phyloP scores from a whole-genome alignment of 2,329 filamentous ascomycete genomes.

The Trichophyton simii region DNA sequence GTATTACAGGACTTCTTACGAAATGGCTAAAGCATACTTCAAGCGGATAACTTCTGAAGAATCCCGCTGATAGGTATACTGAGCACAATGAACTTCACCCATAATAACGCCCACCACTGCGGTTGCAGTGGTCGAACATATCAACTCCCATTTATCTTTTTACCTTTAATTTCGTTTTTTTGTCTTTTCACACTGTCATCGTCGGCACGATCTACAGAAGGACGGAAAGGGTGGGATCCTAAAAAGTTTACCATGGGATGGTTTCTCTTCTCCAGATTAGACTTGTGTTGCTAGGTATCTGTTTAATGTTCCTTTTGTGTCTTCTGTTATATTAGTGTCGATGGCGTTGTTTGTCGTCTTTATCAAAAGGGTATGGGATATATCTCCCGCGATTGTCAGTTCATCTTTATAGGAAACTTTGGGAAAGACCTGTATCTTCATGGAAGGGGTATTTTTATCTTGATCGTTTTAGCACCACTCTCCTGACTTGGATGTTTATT shows the following conservation, averaged over 20 bases:
- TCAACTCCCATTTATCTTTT: neutral
- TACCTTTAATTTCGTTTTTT: neutral
- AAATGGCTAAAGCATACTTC: conserved; percentile 58
- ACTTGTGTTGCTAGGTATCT: conserved; percentile 4
- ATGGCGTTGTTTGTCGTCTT: neutral
- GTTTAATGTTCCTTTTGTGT: neutral
- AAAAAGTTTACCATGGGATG: conserved; percentile 2
- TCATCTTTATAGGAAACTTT: neutral
- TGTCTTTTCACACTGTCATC: neutral
- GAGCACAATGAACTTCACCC: neutral
- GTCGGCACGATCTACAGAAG: neutral
- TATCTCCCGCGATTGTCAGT: neutral
- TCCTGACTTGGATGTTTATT: neutral
- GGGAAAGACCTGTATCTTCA: conserved; percentile 1
- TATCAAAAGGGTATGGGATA: neutral
- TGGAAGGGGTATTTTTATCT: neutral
- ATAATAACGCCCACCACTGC: neutral
- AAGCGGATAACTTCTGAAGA: conserved; percentile 18
- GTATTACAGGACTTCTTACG: conserved; percentile 46
- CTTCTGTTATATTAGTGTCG: neutral
- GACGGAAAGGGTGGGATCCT: conserved; percentile 2
- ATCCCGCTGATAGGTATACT: neutral
- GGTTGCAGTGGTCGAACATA: neutral
- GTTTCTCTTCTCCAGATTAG: conserved; percentile 1
- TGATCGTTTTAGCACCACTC: neutral